Conservation (phyloP, 148 eudicot genomes). For the Vaccinium corymbosum region DNA sequence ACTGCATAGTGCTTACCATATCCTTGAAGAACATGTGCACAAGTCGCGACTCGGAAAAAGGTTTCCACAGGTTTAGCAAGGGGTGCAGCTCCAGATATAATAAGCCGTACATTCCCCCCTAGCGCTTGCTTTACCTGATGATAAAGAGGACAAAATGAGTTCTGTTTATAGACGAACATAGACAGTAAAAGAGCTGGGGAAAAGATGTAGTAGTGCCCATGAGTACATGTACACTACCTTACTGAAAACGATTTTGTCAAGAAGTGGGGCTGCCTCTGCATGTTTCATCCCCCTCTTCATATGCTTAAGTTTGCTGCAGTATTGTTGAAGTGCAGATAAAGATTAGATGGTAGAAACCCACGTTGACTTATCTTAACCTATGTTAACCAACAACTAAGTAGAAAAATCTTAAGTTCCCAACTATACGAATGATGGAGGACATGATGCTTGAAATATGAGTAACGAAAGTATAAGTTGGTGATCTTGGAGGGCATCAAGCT, state of each 20-base stretch:
- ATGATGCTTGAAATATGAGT: not conserved
- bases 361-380: not conserved
- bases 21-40: conserved; percentile 91
- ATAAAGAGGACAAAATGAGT: conserved; percentile 3
- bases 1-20: conserved; percentile 50
- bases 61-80: conserved; percentile 90
- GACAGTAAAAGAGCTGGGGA: not conserved
- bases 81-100: conserved; percentile 98
- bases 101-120: conserved; percentile 83
- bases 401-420: not conserved
- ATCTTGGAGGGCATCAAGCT: not conserved
- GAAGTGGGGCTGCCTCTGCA: conserved; percentile 68
- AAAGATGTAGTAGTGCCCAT: not conserved
- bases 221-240: conserved; percentile 47
- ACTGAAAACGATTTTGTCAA: conserved; percentile 74
- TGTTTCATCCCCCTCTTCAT: conserved; percentile 74
- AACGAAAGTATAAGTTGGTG: not conserved
- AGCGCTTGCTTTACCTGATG: conserved; percentile 78
- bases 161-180: not conserved
- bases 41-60: conserved; percentile 63
- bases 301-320: conserved; percentile 65
- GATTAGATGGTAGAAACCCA: conserved; percentile 6
- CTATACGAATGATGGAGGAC: not conserved
- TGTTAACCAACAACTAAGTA: not conserved
- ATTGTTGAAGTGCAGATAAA: conserved; percentile 12